A percentile compares a stretch with the other conserved stretches of the same genome.
Evolutionary conservation across 495 filamentous ascomycete genomes (phyloP).

Genomic region (Xylaria flabelliformis): DNA sequence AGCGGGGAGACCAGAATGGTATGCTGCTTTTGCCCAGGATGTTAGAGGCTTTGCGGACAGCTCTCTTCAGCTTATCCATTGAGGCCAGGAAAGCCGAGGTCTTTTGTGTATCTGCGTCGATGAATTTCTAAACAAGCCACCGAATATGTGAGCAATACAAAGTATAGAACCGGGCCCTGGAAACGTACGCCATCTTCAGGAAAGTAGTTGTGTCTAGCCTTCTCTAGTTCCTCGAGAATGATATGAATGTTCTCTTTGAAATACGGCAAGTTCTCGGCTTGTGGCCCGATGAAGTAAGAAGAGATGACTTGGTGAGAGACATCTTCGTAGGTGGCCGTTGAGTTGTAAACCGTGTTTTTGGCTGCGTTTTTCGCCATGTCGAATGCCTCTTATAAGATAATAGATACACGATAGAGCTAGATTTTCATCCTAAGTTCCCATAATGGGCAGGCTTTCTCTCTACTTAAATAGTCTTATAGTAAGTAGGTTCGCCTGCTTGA

Average conservation of each 20-base stretch:
- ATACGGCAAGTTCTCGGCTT: conserved; percentile 48
- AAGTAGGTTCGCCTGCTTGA: not conserved
- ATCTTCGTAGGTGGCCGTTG: conserved; percentile 20
- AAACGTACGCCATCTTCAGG: conserved; percentile 38
- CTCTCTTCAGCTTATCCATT: conserved; percentile 37
- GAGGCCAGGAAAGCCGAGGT: conserved; percentile 39
- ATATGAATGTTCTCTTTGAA: conserved; percentile 46
- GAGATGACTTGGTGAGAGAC: conserved; percentile 46
- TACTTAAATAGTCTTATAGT: not conserved
- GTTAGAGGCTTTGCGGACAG: conserved; percentile 30
- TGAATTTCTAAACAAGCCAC: conserved; percentile 40
- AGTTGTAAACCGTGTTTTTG: conserved; percentile 22
- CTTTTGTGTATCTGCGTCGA: conserved; percentile 37
- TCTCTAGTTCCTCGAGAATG: conserved; percentile 44
- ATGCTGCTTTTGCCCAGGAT: conserved; percentile 46
- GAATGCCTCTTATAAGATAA: not conserved
- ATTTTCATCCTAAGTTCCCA: not conserved
- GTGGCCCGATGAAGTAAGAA: conserved; percentile 51
- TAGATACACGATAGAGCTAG: not conserved
- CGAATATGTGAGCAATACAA: not conserved
- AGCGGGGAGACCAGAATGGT: conserved; percentile 55
- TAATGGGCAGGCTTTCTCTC: not conserved
- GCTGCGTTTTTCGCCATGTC: conserved; percentile 15
- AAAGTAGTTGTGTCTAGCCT: conserved; percentile 42
- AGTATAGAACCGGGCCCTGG: not conserved